A percentile compares a stretch with the other conserved stretches of the same genome.
Conservation (phyloP, 73 alveolate genomes). For the Stentor roeselii region DNA sequence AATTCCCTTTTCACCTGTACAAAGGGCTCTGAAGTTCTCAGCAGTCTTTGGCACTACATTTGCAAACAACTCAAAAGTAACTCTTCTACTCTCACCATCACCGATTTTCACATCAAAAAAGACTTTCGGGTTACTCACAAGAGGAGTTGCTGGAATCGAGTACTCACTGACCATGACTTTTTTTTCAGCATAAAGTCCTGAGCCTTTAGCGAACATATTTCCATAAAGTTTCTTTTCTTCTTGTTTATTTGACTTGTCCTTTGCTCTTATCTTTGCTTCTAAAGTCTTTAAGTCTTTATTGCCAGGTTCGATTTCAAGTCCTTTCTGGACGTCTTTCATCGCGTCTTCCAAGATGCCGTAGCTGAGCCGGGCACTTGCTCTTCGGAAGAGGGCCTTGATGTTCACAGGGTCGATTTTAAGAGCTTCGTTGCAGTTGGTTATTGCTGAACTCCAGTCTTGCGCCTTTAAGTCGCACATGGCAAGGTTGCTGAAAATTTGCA, state of each 20-base stretch:
- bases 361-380: conserved; percentile 59
- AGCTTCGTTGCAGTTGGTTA: conserved; percentile 54
- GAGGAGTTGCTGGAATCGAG: conserved; percentile 59
- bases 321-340: conserved; percentile 55
- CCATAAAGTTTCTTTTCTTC: conserved; percentile 59
- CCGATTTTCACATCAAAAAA: conserved; percentile 88
- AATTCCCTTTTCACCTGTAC: conserved; percentile 96
- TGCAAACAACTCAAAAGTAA: conserved; percentile 86
- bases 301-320: conserved; percentile 58
- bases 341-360: conserved; percentile 63
- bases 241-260: conserved; percentile 45
- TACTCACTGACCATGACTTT: conserved; percentile 42
- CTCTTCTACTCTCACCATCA: conserved; percentile 74
- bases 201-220: conserved; percentile 61
- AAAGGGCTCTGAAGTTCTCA: conserved; percentile 96
- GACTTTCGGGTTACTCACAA: conserved; percentile 59
- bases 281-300: conserved; percentile 66
- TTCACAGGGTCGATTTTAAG: conserved; percentile 54
- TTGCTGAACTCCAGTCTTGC: conserved; percentile 61
- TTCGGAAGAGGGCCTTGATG: conserved; percentile 65
- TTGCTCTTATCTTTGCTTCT: conserved; percentile 43
- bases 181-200: conserved; percentile 79
- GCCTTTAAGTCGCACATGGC: conserved; percentile 53
- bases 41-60: conserved; percentile 92
- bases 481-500: conserved; percentile 42